Percentiles rank a stretch among this genome's conserved stretches.
Evolutionary conservation across 2,329 filamentous ascomycete species (phyloP).

Genomic region (Apiospora koreana): DNA sequence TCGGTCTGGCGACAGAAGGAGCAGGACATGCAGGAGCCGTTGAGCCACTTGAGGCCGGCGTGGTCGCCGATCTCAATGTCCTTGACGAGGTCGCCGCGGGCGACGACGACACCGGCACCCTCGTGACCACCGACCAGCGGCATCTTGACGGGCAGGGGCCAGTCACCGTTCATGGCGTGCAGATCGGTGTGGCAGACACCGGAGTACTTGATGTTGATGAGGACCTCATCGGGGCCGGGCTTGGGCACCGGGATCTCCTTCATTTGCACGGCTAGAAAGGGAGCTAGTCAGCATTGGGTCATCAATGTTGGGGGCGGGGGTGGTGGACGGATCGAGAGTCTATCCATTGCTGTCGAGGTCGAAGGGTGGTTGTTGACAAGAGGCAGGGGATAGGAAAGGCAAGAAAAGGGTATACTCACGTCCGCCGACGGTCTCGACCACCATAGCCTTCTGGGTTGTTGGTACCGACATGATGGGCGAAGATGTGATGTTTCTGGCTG

Average conservation of each 20-base stretch:
- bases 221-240: conserved; percentile 86
- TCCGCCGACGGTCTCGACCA: background rate
- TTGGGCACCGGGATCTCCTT: conserved; percentile 80
- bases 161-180: conserved; percentile 82
- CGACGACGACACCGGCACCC: conserved; percentile 81
- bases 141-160: conserved; percentile 80
- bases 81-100: conserved; percentile 72
- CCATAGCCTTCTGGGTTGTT: background rate
- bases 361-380: background rate
- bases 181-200: conserved; percentile 90
- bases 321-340: background rate
- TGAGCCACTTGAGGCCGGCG: conserved; percentile 91
- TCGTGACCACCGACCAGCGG: conserved; percentile 83
- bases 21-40: conserved; percentile 82
- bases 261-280: conserved; percentile 59
- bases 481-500: background rate
- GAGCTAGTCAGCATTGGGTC: conserved; percentile 14
- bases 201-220: conserved; percentile 87
- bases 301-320: too few relatives aligned
- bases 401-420: conserved; percentile 7
- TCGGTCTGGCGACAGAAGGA: conserved; percentile 79
- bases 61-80: conserved; percentile 82
- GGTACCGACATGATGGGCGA: background rate
- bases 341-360: background rate
- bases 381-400: background rate